These are phyloP conservation scores for Hydnomerulius pinastri DNA, from an alignment of 768 basidiomycete genomes.

Conservation along the genomic window DNA sequence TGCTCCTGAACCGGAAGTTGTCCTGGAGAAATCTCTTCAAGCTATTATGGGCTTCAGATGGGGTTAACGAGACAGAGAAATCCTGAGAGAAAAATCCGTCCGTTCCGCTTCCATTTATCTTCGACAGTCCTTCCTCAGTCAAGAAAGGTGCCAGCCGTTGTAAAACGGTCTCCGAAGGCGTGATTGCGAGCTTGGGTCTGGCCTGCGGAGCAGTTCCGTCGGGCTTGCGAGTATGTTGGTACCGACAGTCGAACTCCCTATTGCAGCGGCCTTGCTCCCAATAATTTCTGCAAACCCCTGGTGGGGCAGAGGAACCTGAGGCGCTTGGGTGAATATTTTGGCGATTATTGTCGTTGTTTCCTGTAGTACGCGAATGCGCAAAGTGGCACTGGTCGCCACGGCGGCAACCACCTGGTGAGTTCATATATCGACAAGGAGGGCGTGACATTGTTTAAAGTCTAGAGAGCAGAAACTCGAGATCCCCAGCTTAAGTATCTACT, in stretches of 20 bases:
- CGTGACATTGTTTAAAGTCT: conserved; percentile 33
- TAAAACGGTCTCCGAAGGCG: conserved; percentile 18
- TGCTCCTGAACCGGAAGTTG: conserved; percentile 41
- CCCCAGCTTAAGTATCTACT: not conserved
- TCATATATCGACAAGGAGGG: conserved; percentile 42
- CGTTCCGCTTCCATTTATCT: conserved; percentile 42
- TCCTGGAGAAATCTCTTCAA: conserved; percentile 47
- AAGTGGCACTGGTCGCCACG: conserved; percentile 43
- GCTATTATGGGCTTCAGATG: conserved; percentile 47
- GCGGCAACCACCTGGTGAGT: conserved; percentile 48
- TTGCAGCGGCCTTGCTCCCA: conserved; percentile 50
- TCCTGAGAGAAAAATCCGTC: conserved; percentile 43
- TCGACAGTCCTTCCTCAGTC: conserved; percentile 46
- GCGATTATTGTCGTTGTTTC: conserved; percentile 19
- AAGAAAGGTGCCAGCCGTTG: conserved; percentile 44
- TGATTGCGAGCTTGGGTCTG: not conserved
- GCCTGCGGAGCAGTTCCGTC: conserved; percentile 6
- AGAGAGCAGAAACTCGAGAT: not conserved
- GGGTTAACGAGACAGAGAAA: conserved; percentile 35
- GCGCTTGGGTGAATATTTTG: conserved; percentile 6
- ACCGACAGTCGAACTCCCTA: conserved; percentile 48
- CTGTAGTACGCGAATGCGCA: conserved; percentile 18
- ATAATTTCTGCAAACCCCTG: conserved; percentile 48
- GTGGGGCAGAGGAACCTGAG: conserved; percentile 25
- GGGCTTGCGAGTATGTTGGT: conserved; percentile 33